These are phyloP conservation scores for Chlamydomonas asymmetrica DNA, from an alignment of 139 green algal genomes.

Conservation along the genomic window DNA sequence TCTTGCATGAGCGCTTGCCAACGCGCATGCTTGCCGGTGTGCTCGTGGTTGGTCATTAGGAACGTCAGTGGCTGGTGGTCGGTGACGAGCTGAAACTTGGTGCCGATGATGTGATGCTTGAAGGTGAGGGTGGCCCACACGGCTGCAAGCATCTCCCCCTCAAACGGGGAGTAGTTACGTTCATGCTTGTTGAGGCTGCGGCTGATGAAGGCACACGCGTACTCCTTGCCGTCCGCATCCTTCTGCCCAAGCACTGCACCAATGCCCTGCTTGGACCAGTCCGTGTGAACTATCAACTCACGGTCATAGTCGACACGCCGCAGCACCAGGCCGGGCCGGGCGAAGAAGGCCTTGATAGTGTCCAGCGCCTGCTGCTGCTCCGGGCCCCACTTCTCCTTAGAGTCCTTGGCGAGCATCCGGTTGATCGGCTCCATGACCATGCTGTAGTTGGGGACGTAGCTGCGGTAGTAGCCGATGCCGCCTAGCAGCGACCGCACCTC, in stretches of 20 bases:
- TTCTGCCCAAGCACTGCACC: slow-evolving; percentile 40
- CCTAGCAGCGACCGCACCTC: slow-evolving; percentile 34
- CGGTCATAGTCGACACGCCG: neutral
- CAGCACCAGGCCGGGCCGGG: neutral
- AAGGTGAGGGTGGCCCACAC: slow-evolving; percentile 25
- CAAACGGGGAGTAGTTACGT: slow-evolving; percentile 5
- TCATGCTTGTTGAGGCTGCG: slow-evolving; percentile 33
- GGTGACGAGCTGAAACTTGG: neutral
- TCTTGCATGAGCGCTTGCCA: slow-evolving; percentile 1
- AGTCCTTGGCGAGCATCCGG: slow-evolving; percentile 19
- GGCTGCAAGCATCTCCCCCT: slow-evolving; percentile 38
- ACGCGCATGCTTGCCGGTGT: slow-evolving; percentile 8
- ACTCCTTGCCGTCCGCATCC: slow-evolving; percentile 26
- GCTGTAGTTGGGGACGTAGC: slow-evolving; percentile 37
- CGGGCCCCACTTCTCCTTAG: slow-evolving; percentile 18
- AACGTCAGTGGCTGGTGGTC: slow-evolving; percentile 14
- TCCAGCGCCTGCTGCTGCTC: slow-evolving; percentile 12
- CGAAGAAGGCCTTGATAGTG: slow-evolving; percentile 2
- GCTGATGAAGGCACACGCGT: slow-evolving; percentile 31
- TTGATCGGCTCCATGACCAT: slow-evolving; percentile 25
- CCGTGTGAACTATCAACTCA: slow-evolving; percentile 14
- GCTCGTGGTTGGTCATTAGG: slow-evolving; percentile 10
- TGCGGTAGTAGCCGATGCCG: slow-evolving; percentile 37
- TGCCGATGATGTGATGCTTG: slow-evolving; percentile 26
- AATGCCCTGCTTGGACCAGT: slow-evolving; percentile 25